Base-by-base conservation (phyloP, 192 early-diverging fungal species). In the Oehlia diaphana region DNA sequence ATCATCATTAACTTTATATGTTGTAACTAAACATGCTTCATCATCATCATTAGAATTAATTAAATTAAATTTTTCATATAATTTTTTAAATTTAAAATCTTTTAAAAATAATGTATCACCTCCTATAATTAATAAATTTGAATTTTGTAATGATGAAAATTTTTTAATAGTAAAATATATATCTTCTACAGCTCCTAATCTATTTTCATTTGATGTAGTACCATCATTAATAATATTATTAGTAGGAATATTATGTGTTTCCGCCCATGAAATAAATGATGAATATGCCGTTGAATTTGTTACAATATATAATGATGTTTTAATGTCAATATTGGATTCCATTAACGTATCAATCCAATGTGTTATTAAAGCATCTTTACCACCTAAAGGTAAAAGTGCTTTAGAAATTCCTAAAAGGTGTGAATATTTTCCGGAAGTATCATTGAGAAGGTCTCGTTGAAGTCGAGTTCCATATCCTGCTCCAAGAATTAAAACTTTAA, bases 401-500 rank as follows among this genome's bases (percentile, higher is more conserved):
- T 89, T 91, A 8, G 87, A 84, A 21, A 87, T 21, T 70, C 68
- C 68, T 39, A 70, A 9, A 70, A 70, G 68, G 63, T 85, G 86
- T 23, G 47, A 64, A 72, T 88, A 85, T 14, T 66, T 63, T 16
- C 66, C 33, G 31, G 76, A 73, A 16, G 74, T 39, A 69, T 85
- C 82, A 23, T 53, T 65, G 13, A 58, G 61, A 26, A 92, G 81
- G 72, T 91, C 90, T 69, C 79, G 74, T 75, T 92, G 87, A 26
- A 92, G 82, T 9, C 90, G 82, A 12, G 91, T 87, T 47, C 91
- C 91, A 82, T 89, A 91, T 4, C 91, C 90, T 14, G 89, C 91
- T 39, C 86, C 87, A 33, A 92, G 85, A 68, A 90, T 84, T n/a
- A 91, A 77, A 10, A 88, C 83, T 83, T 73, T 73, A 50, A 73